Conservation (phyloP, 1,284 basidiomycete genomes). For the Serendipita sp. region DNA sequence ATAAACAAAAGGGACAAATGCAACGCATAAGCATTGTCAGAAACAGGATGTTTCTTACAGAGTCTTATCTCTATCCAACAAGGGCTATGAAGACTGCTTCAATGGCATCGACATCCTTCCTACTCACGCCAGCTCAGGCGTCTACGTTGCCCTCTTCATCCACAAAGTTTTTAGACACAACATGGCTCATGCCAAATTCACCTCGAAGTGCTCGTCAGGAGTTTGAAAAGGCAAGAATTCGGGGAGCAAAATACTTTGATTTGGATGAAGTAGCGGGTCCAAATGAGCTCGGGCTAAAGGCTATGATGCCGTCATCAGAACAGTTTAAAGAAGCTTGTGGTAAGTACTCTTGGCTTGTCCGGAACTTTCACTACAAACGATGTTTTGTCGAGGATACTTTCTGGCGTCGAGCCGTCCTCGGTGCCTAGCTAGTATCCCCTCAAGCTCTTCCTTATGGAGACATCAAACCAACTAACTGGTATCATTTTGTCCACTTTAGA, state of each 20-base stretch:
- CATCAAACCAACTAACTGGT: neutral
- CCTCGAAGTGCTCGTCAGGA: constrained; percentile 52
- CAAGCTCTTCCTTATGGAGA: too few relatives aligned
- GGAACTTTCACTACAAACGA: neutral
- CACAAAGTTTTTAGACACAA: constrained; percentile 46
- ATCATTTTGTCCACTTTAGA: constrained; percentile 27
- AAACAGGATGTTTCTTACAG: too few relatives aligned
- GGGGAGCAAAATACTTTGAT: constrained; percentile 65
- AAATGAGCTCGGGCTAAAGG: constrained; percentile 65
- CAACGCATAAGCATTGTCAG: too few relatives aligned
- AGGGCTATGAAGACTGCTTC: neutral
- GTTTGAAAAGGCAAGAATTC: constrained; percentile 54
- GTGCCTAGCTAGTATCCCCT: too few relatives aligned
- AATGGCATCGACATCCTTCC: neutral
- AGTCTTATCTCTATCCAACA: too few relatives aligned
- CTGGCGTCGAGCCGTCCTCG: too few relatives aligned
- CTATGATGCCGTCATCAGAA: constrained; percentile 78
- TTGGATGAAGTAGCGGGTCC: constrained; percentile 64
- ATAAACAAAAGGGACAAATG: too few relatives aligned
- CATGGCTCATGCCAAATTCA: constrained; percentile 81
- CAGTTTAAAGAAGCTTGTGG: constrained; percentile 72
- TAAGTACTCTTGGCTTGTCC: constrained; percentile 21
- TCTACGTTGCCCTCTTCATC: neutral
- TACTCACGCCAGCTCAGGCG: neutral
- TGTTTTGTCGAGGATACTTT: too few relatives aligned